Percentiles rank a stretch among this genome's conserved stretches.
Conservation (phyloP, 129 eudicot species). For the Artemisia tridentata region DNA sequence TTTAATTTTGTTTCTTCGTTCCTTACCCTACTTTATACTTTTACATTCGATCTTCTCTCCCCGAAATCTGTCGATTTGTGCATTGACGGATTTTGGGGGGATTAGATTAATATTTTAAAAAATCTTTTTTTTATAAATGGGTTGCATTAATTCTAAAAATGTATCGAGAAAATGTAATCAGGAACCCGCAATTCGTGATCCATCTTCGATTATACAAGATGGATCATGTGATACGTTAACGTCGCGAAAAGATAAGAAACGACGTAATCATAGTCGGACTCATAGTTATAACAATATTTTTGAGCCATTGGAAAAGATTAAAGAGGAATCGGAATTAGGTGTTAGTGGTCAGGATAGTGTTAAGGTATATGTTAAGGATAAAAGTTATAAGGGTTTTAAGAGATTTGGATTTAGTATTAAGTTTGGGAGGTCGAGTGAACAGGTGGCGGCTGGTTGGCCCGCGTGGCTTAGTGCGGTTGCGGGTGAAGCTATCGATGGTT, state of each 20-base stretch:
- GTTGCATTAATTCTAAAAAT: slow-evolving; percentile 66
- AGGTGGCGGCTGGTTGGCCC: slow-evolving; percentile 76
- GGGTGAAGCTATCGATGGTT: slow-evolving; percentile 71
- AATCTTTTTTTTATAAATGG: slow-evolving; percentile 37
- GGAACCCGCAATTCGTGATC: slow-evolving; percentile 4
- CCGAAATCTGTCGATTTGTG: slow-evolving; percentile 33
- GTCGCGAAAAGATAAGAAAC: slow-evolving; percentile 11
- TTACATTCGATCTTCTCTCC: slow-evolving; percentile 27
- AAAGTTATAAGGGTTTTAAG: slow-evolving; percentile 19
- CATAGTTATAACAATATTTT: background rate
- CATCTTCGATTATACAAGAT: slow-evolving; percentile 1
- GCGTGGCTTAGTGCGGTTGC: slow-evolving; percentile 71
- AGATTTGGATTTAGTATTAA: slow-evolving; percentile 28
- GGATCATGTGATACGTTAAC: slow-evolving; percentile 19
- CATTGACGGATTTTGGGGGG: slow-evolving; percentile 48
- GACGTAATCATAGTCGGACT: background rate
- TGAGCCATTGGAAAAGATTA: slow-evolving; percentile 39
- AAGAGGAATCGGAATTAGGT: slow-evolving; percentile 37
- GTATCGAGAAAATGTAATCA: background rate
- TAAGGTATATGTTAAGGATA: background rate
- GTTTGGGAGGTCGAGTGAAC: slow-evolving; percentile 44
- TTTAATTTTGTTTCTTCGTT: slow-evolving; percentile 6
- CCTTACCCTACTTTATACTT: slow-evolving; percentile 1
- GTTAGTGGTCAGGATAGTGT: background rate
- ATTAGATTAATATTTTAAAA: too few species aligned